Base-by-base conservation (phyloP, 2,329 filamentous ascomycete genomes). In the Microcera coccophila region DNA sequence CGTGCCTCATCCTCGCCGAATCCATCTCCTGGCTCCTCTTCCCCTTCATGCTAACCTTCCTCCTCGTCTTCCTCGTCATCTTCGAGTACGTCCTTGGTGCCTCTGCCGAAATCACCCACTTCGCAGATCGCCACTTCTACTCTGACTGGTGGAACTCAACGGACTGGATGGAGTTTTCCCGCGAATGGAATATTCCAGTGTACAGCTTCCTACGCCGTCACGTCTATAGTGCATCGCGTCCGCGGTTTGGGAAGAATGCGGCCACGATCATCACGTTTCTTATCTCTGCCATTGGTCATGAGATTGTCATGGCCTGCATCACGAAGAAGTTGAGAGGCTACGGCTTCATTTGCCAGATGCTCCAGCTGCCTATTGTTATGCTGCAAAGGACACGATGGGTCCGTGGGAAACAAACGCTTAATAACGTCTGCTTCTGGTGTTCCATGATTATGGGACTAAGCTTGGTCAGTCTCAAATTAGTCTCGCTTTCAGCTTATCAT, bases 141-240 rank as follows among this genome's bases (percentile, higher is more conserved):
- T 74, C 74, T 38, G 81, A 85, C 69, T 84, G 81, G 79, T 84
- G 82, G 82, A 85, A 85, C 67, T 82, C 78, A 55, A 87, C 84
- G 53, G 87, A 91, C 73, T 93, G 89, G 90, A 85, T 97, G 63
- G 90, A 96, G 67, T 98, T 97, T 68, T 90, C 84, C 10, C 82
- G 90, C 52, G 87, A 96, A 71, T 97, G 93, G 91, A 97, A 97
- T 63, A 81, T 95, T n/a, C 91, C 91, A 34, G 91, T 96, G 5
- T 93, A 97, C 69, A 86, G 90, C 61, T 98, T 96, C 71, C 85
- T 97, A 58, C 84, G 90, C 7, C 80, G 93, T 18, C 93, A 98
- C 66, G 91, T 98, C 51, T 98, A 97, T 68, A 85, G 82, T 44
- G 90, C 90, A 2, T 86, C 84, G 11, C 76, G 87, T 9, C 81